Percentiles rank a stretch among this genome's conserved stretches.
These are phyloP conservation scores for Populus tomentosa DNA, from an alignment of 441 rosid genomes.

Conservation along the genomic window DNA sequence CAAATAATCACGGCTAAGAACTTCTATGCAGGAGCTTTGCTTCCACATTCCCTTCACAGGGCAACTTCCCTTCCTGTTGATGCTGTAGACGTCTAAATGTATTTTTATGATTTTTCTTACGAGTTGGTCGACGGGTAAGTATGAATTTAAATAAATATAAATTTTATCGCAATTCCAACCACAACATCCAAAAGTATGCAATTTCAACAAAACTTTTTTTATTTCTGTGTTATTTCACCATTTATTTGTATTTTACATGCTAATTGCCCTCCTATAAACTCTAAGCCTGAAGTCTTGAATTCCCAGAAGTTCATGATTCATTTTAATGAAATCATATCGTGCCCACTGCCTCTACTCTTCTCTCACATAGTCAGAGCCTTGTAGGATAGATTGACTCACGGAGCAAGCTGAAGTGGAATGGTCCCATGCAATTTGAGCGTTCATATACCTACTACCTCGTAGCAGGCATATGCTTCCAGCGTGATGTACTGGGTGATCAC, in stretches of 20 bases:
- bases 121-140: too few species aligned
- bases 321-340: neutral
- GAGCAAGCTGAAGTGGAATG: neutral
- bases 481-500: conserved; percentile 1
- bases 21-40: conserved; percentile 34
- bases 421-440: neutral
- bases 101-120: neutral
- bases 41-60: conserved; percentile 54
- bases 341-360: neutral
- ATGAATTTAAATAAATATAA: too few species aligned
- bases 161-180: too few species aligned
- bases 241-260: too few species aligned
- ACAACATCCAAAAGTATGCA: too few species aligned
- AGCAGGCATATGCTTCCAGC: conserved; percentile 6
- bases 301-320: too few species aligned
- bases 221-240: too few species aligned
- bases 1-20: conserved; percentile 28
- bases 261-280: too few species aligned
- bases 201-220: too few species aligned
- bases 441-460: neutral
- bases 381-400: neutral
- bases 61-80: conserved; percentile 87
- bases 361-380: neutral
- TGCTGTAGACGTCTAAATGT: conserved; percentile 55
- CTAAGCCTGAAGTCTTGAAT: neutral